Evolutionary conservation across 352 stramenopile genomes (phyloP), one percentile per base, ranked within the genome.

Genomic region (Globisporangium rhizosaccharum): DNA sequence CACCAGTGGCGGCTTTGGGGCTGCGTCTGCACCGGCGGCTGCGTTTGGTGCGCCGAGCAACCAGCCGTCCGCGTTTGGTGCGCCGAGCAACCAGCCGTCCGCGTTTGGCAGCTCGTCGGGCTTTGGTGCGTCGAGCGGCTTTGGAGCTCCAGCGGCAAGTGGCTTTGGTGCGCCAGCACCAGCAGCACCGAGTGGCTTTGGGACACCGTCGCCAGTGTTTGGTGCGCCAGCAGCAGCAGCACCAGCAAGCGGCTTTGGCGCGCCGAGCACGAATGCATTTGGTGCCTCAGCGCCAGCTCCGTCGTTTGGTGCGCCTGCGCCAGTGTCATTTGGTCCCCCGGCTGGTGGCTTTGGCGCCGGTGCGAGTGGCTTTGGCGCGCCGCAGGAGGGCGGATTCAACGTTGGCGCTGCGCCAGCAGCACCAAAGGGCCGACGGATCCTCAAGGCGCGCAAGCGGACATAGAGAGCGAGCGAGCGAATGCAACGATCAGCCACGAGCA

Each of bases 391-490:
- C 26, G 71, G 74, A 28, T 94, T 94, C 49, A 85, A 62, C 58
- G 79, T 92, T 64, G 85, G 85, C 8, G 71, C 72, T 9, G 75
- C 82, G 49, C 80, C 70, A 39, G 65, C 79, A 41, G 66, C 73
- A 14, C 64, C 65, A 11, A 85, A 85, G 62, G 68, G 68, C 23
- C 76, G 82, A 47, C 82, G 82, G 42, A 90, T 92, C 56, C 58
- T 92, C 37, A 75, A 78, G 65, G 49, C 67, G 41, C 70, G 70
- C 20, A 78, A 75, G 59, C 61, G 69, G 23, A 37, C 59, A 53
- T 44, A 47, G 30, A 46, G 36, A 23, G 28, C 14, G 20, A 50
- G 28, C 28, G 28, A 33, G 28, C 5, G 28, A 2, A 5, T 33
- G 2, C 28, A 6, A 33, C 28, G 28, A 33, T 33, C 28, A 33